Evolutionary conservation across 2,329 filamentous ascomycete species (phyloP), one percentile per base, ranked within the genome.

Genomic region (Colletotrichum agaves): DNA sequence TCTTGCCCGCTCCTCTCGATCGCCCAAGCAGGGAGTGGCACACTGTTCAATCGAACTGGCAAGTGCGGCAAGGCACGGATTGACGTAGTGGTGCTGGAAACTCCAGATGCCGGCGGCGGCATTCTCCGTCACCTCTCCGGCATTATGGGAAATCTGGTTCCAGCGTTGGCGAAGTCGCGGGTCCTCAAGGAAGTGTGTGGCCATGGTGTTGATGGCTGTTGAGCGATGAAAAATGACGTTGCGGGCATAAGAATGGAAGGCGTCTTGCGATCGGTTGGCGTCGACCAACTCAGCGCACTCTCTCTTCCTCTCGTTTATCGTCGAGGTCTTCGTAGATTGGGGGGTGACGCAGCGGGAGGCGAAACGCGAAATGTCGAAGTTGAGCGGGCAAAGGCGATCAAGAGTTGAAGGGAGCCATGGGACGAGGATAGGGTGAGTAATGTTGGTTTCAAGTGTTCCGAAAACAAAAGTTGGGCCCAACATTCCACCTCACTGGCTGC

Each of bases 81-180:
- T 88, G 74, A 98, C 85, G 79, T 97, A 98, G 73, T 88, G 85
- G 76, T 97, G 93, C 63, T 93, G 90, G 76, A 98, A 96, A 69
- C 90, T 90, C 87, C 94, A 98, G 75, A 98, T 91, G 63, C 91
- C 91, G 53, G 93, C 93, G 69, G 96, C 94, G n/a, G 95, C 94
- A 63, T 93, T 91, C 78, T 97, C 93, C 69, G 97, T 97, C 52
- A 93, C 93, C 35, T 92, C 88, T 80, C 98, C 95, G 79, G 97
- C 89, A 75, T 95, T 97, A 73, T 96, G 92, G 6, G 93, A 91
- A 77, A 98, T 91, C 76, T 96, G 93, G 78, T 98, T 97, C 87
- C 97, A 93, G 74, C 93, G 93, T 79, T 97, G 94, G 72, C 94
- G 93, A 79, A 97, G 89, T 75, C 94, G 92, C 69, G 94, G 94